A percentile compares a stretch with the other conserved stretches of the same genome.
These are phyloP conservation scores for Beauveria sp. DNA, from an alignment of 2,329 filamentous ascomycete genomes.

Conservation along the genomic window DNA sequence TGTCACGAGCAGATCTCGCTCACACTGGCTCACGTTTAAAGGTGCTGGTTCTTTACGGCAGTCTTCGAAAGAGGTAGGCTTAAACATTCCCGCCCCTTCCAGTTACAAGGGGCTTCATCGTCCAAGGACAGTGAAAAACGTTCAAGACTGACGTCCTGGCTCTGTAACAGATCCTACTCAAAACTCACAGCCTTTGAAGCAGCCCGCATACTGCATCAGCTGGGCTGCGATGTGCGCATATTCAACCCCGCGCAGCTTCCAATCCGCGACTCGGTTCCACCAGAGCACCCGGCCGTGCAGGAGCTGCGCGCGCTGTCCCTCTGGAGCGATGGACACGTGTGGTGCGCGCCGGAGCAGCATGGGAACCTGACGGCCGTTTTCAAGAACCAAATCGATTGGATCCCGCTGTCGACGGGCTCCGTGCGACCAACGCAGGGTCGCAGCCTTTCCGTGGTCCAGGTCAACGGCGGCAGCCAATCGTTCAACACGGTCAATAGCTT, in stretches of 20 bases:
- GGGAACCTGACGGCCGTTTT: slow-evolving; percentile 59
- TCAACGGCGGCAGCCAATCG: slow-evolving; percentile 56
- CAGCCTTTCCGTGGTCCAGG: slow-evolving; percentile 54
- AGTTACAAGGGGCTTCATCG: not conserved
- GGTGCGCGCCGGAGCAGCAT: slow-evolving; percentile 60
- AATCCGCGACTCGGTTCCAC: slow-evolving; percentile 55
- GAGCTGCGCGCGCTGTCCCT: slow-evolving; percentile 52
- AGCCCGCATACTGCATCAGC: slow-evolving; percentile 51
- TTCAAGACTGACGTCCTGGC: not conserved
- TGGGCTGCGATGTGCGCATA: slow-evolving; percentile 59
- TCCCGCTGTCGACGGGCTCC: slow-evolving; percentile 52
- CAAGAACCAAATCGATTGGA: slow-evolving; percentile 67
- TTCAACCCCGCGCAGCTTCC: slow-evolving; percentile 52
- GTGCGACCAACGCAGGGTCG: slow-evolving; percentile 60
- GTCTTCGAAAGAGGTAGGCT: slow-evolving; percentile 36
- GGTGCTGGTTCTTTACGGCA: slow-evolving; percentile 51
- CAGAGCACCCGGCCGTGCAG: slow-evolving; percentile 51
- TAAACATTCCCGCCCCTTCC: not conserved
- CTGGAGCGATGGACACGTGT: slow-evolving; percentile 61
- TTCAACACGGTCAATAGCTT: slow-evolving; percentile 62
- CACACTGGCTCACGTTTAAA: not conserved
- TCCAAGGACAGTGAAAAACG: no score
- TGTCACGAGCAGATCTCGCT: not conserved
- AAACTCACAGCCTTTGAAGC: slow-evolving; percentile 52
- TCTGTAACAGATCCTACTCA: slow-evolving; percentile 44